Conservation (phyloP, 148 eudicot genomes). For the Selenicereus undatus region DNA sequence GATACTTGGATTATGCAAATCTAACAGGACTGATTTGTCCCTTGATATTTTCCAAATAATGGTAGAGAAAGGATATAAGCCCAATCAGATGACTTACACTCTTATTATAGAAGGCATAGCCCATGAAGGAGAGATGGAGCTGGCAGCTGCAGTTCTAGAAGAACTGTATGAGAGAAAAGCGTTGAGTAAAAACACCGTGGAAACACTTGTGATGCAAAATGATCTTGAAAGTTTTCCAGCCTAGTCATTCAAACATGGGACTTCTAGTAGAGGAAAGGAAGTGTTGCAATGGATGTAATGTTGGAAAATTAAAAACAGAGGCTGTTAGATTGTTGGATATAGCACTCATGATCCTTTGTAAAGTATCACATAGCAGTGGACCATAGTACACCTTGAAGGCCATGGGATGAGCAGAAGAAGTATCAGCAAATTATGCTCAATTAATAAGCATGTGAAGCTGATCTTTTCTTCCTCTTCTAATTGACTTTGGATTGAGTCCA, state of each 20-base stretch:
- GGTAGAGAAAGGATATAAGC: conserved; percentile 62
- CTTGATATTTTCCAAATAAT: conserved; percentile 58
- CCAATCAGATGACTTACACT: conserved; percentile 67
- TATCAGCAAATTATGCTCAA: neutral
- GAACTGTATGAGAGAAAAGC: conserved; percentile 50
- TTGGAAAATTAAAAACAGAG: neutral
- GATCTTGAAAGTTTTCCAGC: conserved; percentile 51
- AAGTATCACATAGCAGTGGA: neutral
- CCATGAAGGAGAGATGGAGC: conserved; percentile 48
- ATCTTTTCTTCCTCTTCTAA: neutral
- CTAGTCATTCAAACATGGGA: neutral
- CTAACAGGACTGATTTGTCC: conserved; percentile 60
- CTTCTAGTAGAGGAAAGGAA: neutral
- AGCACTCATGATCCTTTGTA: neutral
- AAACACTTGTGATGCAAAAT: conserved; percentile 79
- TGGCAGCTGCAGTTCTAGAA: conserved; percentile 51
- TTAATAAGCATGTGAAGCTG: neutral
- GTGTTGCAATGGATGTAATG: neutral
- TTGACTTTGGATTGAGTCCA: neutral
- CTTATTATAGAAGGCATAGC: conserved; percentile 75
- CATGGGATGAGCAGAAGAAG: neutral
- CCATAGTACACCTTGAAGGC: neutral
- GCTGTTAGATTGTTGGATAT: neutral
- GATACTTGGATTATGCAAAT: conserved; percentile 73
- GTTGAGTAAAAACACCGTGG: conserved; percentile 51